Evolutionary conservation across 2,329 filamentous ascomycete species (phyloP).

Genomic region (Pseudopithomyces chartarum): DNA sequence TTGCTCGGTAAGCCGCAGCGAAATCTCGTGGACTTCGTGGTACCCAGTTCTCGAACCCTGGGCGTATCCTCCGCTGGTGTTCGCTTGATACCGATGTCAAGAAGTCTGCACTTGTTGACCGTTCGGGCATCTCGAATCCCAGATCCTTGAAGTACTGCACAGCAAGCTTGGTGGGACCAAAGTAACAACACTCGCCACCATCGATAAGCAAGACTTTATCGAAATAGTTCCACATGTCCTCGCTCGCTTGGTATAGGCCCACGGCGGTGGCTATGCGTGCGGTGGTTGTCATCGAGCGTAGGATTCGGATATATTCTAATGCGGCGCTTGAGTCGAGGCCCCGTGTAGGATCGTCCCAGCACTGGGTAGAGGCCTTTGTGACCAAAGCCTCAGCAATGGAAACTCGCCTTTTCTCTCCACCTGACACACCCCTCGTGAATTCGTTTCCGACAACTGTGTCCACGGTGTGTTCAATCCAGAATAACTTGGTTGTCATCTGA

Average conservation of each 20-base stretch:
- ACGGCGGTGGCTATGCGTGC: slow-evolving; percentile 66
- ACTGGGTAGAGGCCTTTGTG: slow-evolving; percentile 43
- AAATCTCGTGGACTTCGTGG: slow-evolving; percentile 63
- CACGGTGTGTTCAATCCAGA: slow-evolving; percentile 73
- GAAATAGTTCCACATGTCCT: slow-evolving; percentile 45
- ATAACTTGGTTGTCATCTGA: slow-evolving; percentile 71
- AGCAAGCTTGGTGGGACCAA: slow-evolving; percentile 65
- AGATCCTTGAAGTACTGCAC: slow-evolving; percentile 69
- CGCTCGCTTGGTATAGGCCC: slow-evolving; percentile 71
- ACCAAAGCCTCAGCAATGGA: slow-evolving; percentile 57
- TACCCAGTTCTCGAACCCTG: slow-evolving; percentile 62
- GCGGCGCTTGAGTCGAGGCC: slow-evolving; percentile 77
- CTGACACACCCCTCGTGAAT: slow-evolving; percentile 66
- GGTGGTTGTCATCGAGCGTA: slow-evolving; percentile 69
- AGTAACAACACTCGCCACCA: slow-evolving; percentile 57
- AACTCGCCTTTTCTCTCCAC: slow-evolving; percentile 56
- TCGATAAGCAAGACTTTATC: slow-evolving; percentile 49
- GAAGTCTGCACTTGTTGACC: slow-evolving; percentile 73
- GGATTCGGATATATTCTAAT: slow-evolving; percentile 71
- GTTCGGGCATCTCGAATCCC: slow-evolving; percentile 69
- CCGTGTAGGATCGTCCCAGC: slow-evolving; percentile 67
- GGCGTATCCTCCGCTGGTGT: slow-evolving; percentile 60
- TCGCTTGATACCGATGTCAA: slow-evolving; percentile 71
- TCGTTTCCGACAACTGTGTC: slow-evolving; percentile 77
- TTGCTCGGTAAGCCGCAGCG: slow-evolving; percentile 49